Percentiles rank a stretch among this genome's conserved stretches.
phyloP scores from a whole-genome alignment of 2,329 filamentous ascomycete genomes.

The Fonsecaea pugnacius region DNA sequence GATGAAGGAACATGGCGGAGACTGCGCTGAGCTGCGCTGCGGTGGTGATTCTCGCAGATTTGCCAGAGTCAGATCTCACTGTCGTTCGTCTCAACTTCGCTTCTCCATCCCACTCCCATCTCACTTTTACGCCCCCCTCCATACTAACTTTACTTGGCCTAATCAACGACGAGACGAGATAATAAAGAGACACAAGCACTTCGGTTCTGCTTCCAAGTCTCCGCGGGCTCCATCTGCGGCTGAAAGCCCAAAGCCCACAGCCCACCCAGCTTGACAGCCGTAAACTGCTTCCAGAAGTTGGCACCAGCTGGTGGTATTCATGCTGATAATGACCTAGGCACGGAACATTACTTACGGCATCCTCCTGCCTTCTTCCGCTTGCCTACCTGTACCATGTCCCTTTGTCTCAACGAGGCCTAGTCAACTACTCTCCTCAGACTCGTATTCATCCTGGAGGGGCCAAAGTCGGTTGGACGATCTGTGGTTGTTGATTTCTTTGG shows the following conservation, averaged over 20 bases:
- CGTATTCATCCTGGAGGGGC: neutral
- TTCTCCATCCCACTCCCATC: neutral
- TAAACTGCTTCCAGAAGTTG: neutral
- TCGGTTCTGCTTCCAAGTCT: neutral
- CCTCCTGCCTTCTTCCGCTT: neutral
- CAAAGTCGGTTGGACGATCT: neutral
- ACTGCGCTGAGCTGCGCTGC: neutral
- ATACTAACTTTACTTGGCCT: neutral
- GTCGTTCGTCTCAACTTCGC: neutral
- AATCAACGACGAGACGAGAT: neutral
- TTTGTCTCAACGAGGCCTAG: neutral
- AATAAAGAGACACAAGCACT: neutral
- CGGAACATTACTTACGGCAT: neutral
- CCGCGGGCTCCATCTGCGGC: neutral
- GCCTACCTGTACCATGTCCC: neutral
- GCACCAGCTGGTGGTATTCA: neutral
- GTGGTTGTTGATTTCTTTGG: neutral
- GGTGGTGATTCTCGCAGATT: neutral
- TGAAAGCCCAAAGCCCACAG: neutral
- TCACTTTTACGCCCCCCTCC: neutral
- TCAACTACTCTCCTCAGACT: neutral
- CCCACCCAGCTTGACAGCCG: neutral
- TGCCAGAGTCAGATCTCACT: neutral
- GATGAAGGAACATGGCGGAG: neutral
- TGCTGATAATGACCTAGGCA: neutral